Evolutionary conservation across 306 rosid genomes (phyloP), one percentile per base, ranked within the genome.

Genomic region (Dalbergia cochinchinensis): DNA sequence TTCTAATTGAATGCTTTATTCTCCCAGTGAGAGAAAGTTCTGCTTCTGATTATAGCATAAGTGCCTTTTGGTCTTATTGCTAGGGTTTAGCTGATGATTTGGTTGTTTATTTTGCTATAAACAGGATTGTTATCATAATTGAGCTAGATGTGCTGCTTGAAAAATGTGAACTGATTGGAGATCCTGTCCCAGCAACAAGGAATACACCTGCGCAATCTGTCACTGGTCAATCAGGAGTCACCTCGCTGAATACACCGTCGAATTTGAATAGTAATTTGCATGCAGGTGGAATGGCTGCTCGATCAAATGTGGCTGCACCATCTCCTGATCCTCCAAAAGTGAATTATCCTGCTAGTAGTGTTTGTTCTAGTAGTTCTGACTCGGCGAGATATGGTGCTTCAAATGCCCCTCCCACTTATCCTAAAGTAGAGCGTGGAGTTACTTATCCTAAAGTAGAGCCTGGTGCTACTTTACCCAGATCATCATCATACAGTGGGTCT

Each of bases 51-150:
- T 58, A 3, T 65, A 69, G 20, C 42, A 26, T 35, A 0, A 55
- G 13, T n/a, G 15, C 12, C 7, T 47, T 69, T 60, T 31, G 10
- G 61, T 44, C 8, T 54, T 44, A 45, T 26, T 11, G 60, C 58
- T 7, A 19, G 44, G 67, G 50, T 37, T 68, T 53, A 18, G 18
- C 7, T 39, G 34, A 71, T 77, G 55, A 19, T 51, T 55, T 69
- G 67, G 67, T 69, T 83, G 55, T 74, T 44, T 5, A 11, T 4
- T 73, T 71, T 39, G 9, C 57, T 73, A 57, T 67, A 53, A 54
- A 77, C 95, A 94, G 99, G 84, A 91, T 94, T 69, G 87, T 90
- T 35, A 89, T 94, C 84, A 88, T 92, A 11, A 67, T 94, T 35
- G 88, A 89, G 19, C 74, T 94, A 68, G 95, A 91, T 22, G 70